Evolutionary conservation across 306 rosid genomes (phyloP).

Genomic region (Sindora glabra): DNA sequence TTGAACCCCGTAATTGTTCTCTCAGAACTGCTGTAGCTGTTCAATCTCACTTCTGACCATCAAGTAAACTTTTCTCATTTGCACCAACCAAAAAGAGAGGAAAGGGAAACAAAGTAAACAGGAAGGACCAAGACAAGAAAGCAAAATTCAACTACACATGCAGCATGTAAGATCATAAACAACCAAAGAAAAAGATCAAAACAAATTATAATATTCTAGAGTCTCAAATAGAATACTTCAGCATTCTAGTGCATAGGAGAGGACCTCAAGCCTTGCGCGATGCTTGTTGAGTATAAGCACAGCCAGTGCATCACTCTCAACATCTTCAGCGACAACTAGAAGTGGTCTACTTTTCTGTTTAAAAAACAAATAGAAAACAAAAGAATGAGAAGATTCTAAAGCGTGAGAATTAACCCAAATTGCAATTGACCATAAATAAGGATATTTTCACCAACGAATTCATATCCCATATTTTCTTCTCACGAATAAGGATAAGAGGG

Average conservation of each 20-base stretch:
- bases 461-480: conserved; percentile 83
- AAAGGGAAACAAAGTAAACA: background rate
- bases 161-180: background rate
- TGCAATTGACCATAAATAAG: conserved; percentile 25
- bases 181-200: background rate
- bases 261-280: conserved; percentile 81
- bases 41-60: background rate
- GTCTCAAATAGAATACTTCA: background rate
- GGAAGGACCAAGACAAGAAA: background rate
- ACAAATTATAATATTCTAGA: no score
- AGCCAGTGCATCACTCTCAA: conserved; percentile 80
- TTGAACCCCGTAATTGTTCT: background rate
- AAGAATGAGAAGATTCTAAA: conserved; percentile 14
- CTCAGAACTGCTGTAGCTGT: background rate
- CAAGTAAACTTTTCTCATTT: background rate
- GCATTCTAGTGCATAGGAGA: background rate
- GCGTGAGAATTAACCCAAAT: background rate
- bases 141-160: background rate
- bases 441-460: conserved; percentile 57
- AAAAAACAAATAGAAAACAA: conserved; percentile 9
- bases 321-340: conserved; percentile 92
- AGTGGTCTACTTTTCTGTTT: conserved; percentile 72
- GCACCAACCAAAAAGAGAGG: background rate
- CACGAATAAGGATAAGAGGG: conserved; percentile 79
- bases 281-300: conserved; percentile 97